These are phyloP conservation scores for Volvox reticuliferus DNA, from an alignment of 139 green algal genomes.

Conservation along the genomic window DNA sequence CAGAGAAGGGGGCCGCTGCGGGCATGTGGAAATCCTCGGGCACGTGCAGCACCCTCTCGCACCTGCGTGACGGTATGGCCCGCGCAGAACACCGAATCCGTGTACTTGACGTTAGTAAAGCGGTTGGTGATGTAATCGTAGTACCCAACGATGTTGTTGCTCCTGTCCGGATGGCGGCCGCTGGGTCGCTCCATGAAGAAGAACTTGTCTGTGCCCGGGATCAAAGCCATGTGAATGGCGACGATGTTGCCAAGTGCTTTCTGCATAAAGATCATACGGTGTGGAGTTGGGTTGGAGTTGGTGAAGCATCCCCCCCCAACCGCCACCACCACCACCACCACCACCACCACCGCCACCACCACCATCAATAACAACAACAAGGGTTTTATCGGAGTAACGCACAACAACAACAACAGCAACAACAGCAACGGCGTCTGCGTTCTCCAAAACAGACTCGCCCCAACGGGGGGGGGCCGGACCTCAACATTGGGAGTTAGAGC, in stretches of 20 bases:
- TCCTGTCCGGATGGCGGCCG: conserved; percentile 55
- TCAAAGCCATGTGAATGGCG: conserved; percentile 19
- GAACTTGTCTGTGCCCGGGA: conserved; percentile 48
- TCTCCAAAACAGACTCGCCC: no score
- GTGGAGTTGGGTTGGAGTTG: no score
- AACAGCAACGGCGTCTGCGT: neutral
- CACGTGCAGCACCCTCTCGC: neutral
- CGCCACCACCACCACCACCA: no score
- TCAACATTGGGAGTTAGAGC: neutral
- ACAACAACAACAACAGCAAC: neutral
- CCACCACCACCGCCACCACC: no score
- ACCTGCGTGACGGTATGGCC: conserved; percentile 48
- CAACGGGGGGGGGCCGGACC: no score
- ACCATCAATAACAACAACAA: no score
- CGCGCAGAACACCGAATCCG: conserved; percentile 45
- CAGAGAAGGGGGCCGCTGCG: no score
- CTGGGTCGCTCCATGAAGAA: conserved; percentile 58
- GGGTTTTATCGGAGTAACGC: neutral
- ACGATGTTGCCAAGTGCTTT: conserved; percentile 40
- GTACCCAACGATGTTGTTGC: conserved; percentile 36
- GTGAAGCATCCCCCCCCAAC: no score
- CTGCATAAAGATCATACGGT: neutral
- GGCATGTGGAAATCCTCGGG: no score
- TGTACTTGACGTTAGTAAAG: conserved; percentile 46
- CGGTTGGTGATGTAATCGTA: conserved; percentile 28